These are phyloP conservation scores for Pezicula neosporulosa DNA, from an alignment of 2,329 filamentous ascomycete genomes.

Conservation along the genomic window DNA sequence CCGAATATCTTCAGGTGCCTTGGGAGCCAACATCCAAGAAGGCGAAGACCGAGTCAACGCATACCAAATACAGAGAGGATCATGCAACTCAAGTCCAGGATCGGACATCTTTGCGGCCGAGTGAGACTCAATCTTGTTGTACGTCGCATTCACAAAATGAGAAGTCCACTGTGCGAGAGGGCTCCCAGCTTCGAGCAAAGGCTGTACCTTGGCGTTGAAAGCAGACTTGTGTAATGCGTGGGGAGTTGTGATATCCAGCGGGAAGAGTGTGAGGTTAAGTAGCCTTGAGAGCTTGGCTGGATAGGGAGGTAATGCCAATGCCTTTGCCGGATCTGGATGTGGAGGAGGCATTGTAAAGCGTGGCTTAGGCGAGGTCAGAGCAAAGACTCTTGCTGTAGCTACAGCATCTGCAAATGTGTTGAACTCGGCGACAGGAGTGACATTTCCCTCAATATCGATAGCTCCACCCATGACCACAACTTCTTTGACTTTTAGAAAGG, in stretches of 20 bases:
- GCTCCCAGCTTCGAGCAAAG: constrained; percentile 57
- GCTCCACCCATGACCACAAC: constrained; percentile 94
- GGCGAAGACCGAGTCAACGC: constrained; percentile 59
- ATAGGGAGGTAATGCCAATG: constrained; percentile 55
- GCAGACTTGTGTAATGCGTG: constrained; percentile 62
- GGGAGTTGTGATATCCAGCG: constrained; percentile 72
- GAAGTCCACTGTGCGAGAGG: constrained; percentile 72
- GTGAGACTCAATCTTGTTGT: constrained; percentile 63
- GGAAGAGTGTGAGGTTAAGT: constrained; percentile 68
- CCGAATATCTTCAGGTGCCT: constrained; percentile 73
- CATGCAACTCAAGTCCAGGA: constrained; percentile 66
- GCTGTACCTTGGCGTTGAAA: constrained; percentile 53
- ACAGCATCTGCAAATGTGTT: constrained; percentile 89
- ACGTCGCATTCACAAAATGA: constrained; percentile 69
- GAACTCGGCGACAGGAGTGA: constrained; percentile 85
- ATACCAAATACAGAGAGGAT: constrained; percentile 79
- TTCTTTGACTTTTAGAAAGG: constrained; percentile 85
- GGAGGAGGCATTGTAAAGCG: constrained; percentile 15
- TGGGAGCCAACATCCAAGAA: constrained; percentile 52
- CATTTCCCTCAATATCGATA: constrained; percentile 76
- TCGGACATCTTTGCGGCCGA: constrained; percentile 50
- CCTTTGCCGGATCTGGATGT: constrained; percentile 35
- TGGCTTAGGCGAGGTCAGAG: constrained; percentile 71
- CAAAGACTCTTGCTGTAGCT: constrained; percentile 73
- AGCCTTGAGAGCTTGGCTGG: constrained; percentile 58